Conservation (phyloP, 495 filamentous ascomycete genomes). For the Bombardia bombarda region DNA sequence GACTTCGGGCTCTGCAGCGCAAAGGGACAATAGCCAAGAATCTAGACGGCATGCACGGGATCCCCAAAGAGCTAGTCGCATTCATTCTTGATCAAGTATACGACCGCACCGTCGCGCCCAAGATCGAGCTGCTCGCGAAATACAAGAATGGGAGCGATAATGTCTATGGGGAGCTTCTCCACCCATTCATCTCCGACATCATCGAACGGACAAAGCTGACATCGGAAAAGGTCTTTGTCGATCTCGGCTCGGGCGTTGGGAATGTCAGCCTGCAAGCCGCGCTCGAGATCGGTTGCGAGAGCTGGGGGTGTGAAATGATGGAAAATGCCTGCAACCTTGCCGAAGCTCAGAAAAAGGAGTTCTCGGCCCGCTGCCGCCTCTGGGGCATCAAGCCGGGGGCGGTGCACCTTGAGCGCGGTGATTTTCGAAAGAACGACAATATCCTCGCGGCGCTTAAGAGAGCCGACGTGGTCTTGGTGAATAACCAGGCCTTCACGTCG, state of each 20-base stretch:
- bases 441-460: slow-evolving; percentile 66
- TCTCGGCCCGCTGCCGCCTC: slow-evolving; percentile 70
- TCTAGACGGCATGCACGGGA: slow-evolving; percentile 53
- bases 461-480: slow-evolving; percentile 90
- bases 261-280: slow-evolving; percentile 95
- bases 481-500: slow-evolving; percentile 91
- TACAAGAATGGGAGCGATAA: slow-evolving; percentile 85
- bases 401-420: slow-evolving; percentile 73
- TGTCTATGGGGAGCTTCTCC: slow-evolving; percentile 88
- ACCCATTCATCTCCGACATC: slow-evolving; percentile 71
- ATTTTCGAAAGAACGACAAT: slow-evolving; percentile 68
- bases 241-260: slow-evolving; percentile 89
- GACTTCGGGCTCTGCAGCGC: slow-evolving; percentile 48
- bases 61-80: slow-evolving; percentile 63
- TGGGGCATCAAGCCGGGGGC: slow-evolving; percentile 80
- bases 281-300: slow-evolving; percentile 86
- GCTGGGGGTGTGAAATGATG: slow-evolving; percentile 96
- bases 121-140: slow-evolving; percentile 68
- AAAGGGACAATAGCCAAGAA: slow-evolving; percentile 62
- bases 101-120: slow-evolving; percentile 82
- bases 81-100: slow-evolving; percentile 84
- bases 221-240: slow-evolving; percentile 78
- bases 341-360: slow-evolving; percentile 79
- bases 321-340: slow-evolving; percentile 77
- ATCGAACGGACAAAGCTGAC: slow-evolving; percentile 71